Percentiles rank a stretch among this genome's conserved stretches.
phyloP scores from a whole-genome alignment of 176 grass and related monocot genomes.

The Oryza meyeriana region DNA sequence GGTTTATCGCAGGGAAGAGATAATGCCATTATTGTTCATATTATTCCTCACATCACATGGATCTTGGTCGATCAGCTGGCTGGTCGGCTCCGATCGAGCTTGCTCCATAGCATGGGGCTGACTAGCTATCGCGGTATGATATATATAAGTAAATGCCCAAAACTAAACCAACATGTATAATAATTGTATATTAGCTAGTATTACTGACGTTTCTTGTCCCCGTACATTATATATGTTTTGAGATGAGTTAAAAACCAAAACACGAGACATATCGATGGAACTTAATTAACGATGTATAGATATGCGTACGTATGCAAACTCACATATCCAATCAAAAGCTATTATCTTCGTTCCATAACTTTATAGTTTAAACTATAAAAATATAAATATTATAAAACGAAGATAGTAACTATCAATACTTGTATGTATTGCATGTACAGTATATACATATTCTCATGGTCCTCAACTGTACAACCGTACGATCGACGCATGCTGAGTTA shows the following conservation, averaged over 20 bases:
- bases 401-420: too few species aligned
- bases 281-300: too few species aligned
- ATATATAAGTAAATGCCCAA: background rate
- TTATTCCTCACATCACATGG: background rate
- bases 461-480: background rate
- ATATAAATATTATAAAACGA: too few species aligned
- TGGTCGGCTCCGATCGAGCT: background rate
- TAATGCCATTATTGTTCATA: background rate
- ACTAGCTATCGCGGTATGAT: background rate
- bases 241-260: too few species aligned
- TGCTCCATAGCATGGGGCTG: background rate
- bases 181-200: background rate
- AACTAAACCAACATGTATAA: background rate
- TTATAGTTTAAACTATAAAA: too few species aligned
- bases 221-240: too few species aligned
- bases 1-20: background rate
- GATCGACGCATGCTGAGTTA: background rate
- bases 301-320: too few species aligned
- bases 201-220: too few species aligned
- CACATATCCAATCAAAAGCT: too few species aligned
- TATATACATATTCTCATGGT: background rate
- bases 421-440: too few species aligned
- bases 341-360: too few species aligned
- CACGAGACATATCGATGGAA: too few species aligned
- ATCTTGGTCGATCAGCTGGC: background rate